Evolutionary conservation across 257 asterid genomes (phyloP), one percentile per base, ranked within the genome.

Genomic region (Nicotiana tabacum): DNA sequence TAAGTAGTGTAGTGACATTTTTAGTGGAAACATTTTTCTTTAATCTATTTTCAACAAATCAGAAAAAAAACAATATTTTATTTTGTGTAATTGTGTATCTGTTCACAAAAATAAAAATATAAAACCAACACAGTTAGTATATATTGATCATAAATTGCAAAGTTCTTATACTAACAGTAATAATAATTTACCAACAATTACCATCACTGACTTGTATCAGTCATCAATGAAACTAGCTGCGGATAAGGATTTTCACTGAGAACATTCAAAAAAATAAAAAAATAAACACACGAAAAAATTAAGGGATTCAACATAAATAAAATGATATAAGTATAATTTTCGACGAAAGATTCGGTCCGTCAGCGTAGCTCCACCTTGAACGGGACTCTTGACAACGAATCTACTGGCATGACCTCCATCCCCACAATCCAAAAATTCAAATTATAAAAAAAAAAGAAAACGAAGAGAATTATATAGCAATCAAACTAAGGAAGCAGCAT

Each of bases 401-500:
- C 4, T 3, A 12, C 17, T 27, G 13, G n/a, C 32, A 32, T 30
- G 48, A 66, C 2, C 48, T 66, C 74, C 30, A 64, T 64, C 7
- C 1, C 70, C 39, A 65, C 17, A 65, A 29, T 29, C 8, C 18
- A 29, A 62, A 5, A 11, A 4, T 3, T 21, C 11, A 3, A 10
- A 60, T 6, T 0, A 46, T 1, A 29, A 3, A 76, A 9, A 53
- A 18, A 18, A 0, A 77, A 12, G 10, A 27, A 18, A 1, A 55
- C 0, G 21, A 84, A 15, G 66, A 9, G 13, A 11, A 8, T 16
- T 0, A 39, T 1, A 66, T 17, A 15, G 16, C 4, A 77, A 76
- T 87, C 82, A 91, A 81, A 90, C 87, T 77, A 90, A 84, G 76
- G 78, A 69, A 78, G 89, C 86, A 70, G 93, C 81, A 87, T 92